Percentiles rank a stretch among this genome's conserved stretches.
These are phyloP conservation scores for Ophiostoma ulmi DNA, from an alignment of 2,329 filamentous ascomycete genomes.

Conservation along the genomic window DNA sequence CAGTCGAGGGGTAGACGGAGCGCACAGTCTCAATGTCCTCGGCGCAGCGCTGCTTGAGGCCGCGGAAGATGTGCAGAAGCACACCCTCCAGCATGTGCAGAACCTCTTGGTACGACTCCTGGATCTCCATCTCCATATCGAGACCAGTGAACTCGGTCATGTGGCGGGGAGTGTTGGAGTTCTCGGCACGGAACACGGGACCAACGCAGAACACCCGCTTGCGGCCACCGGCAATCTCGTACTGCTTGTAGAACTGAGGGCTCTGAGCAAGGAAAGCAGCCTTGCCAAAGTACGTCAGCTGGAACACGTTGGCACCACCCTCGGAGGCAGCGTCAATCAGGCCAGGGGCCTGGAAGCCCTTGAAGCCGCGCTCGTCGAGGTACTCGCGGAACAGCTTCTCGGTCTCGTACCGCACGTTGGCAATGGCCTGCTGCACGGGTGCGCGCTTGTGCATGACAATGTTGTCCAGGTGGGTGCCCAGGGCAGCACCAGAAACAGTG, in stretches of 20 bases:
- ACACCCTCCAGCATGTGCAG: slow-evolving; percentile 66
- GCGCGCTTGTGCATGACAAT: slow-evolving; percentile 87
- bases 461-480: slow-evolving; percentile 86
- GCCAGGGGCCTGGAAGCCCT: slow-evolving; percentile 82
- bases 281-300: slow-evolving; percentile 81
- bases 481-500: slow-evolving; percentile 63
- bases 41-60: slow-evolving; percentile 61
- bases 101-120: slow-evolving; percentile 72
- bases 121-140: slow-evolving; percentile 86
- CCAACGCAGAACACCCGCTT: slow-evolving; percentile 74
- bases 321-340: slow-evolving; percentile 87
- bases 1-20: slow-evolving; percentile 68
- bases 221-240: slow-evolving; percentile 73
- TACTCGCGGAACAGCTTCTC: slow-evolving; percentile 49
- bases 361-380: slow-evolving; percentile 68
- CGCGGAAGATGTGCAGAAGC: slow-evolving; percentile 73
- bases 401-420: slow-evolving; percentile 43
- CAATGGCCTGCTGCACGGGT: slow-evolving; percentile 82
- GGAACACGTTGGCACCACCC: slow-evolving; percentile 88
- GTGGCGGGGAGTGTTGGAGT: slow-evolving; percentile 77
- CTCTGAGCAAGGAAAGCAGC: slow-evolving; percentile 75
- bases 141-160: slow-evolving; percentile 87
- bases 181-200: slow-evolving; percentile 79
- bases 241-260: slow-evolving; percentile 84
- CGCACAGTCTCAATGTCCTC: slow-evolving; percentile 69